Base-by-base conservation (phyloP, 495 filamentous ascomycete genomes). In the Xanthoparmelia taractica region DNA sequence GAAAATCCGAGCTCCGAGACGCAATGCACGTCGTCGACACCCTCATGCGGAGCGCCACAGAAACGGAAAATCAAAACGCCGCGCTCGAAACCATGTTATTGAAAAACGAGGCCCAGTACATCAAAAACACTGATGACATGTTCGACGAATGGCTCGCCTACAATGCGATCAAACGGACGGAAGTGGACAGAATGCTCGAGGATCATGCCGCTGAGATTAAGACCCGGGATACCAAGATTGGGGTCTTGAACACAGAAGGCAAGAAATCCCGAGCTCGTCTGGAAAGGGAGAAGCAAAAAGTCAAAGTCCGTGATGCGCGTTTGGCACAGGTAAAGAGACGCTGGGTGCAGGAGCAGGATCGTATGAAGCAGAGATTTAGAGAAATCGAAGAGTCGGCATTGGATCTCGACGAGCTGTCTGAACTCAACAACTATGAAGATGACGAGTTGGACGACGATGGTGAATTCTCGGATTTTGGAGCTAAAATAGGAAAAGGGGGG, bases 131-230 rank as follows among this genome's bases (percentile, higher is more conserved):
- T 15, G 50, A 54, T 18, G 50, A 54, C 50, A 54, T 54, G 50
- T 54, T 54, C 17, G 50, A 54, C 29, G 50, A 54, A 33, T 54
- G 50, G 50, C 50, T 54, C 4, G 17, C 50, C 50, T 54, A 54
- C 50, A 54, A 20, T 29, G 29, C 33, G 33, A 1, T 33, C 1
- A 54, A 54, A 20, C 50, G 50, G 15, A 54, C 0, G 7, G 50
- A 54, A 2, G 29, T 33, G 0, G 5, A 33, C 8, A 33, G 50
- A n/a, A 54, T 54, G 11, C 15, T 17, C 12, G 1, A 31, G 29
- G 50, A 54, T 11, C 50, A 54, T 29, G 17, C 29, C 17, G 17
- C 17, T 17, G 50, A 54, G 50, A 54, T 54, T 17, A 20, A 20
- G 15, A 33, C 27, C 7, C 50, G 50, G 1, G 17, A 33, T 7